phyloP scores from a whole-genome alignment of 2,329 filamentous ascomycete species.

The Podosphaera fusca region DNA sequence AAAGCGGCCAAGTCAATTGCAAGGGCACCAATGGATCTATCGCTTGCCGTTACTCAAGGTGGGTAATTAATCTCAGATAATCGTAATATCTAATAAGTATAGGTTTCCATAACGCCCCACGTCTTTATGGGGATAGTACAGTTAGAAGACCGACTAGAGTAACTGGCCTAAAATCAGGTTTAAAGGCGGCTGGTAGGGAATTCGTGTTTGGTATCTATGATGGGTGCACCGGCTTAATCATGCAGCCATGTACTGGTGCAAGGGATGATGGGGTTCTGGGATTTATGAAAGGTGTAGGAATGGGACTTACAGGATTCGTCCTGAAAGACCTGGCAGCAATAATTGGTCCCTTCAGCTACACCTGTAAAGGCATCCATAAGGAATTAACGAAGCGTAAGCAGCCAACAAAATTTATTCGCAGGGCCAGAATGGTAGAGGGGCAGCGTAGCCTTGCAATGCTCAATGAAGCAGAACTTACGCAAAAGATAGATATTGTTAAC shows the following conservation, averaged over 20 bases:
- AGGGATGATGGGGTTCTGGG: conserved; percentile 31
- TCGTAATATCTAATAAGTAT: background rate
- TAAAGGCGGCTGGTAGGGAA: conserved; percentile 35
- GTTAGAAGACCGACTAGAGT: conserved; percentile 32
- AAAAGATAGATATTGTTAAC: conserved; percentile 15
- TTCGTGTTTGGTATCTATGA: conserved; percentile 42
- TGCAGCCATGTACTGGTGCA: conserved; percentile 33
- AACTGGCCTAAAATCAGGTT: conserved; percentile 39
- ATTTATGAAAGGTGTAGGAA: conserved; percentile 28
- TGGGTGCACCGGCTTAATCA: conserved; percentile 37
- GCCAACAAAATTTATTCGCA: conserved; percentile 29
- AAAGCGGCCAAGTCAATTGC: conserved; percentile 12
- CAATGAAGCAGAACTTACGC: conserved; percentile 14
- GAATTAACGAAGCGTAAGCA: conserved; percentile 30
- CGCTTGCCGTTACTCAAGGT: conserved; percentile 38
- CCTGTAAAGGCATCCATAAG: conserved; percentile 39
- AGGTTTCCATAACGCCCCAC: conserved; percentile 42
- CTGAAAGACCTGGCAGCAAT: conserved; percentile 41
- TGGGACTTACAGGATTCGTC: conserved; percentile 38
- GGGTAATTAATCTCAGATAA: background rate
- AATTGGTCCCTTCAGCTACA: conserved; percentile 35
- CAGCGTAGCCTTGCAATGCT: conserved; percentile 22
- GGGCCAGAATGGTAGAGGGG: conserved; percentile 35
- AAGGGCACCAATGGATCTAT: conserved; percentile 33
- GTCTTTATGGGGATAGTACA: conserved; percentile 46